These are phyloP conservation scores for Prunus padus DNA, from an alignment of 306 rosid species.

Conservation along the genomic window DNA sequence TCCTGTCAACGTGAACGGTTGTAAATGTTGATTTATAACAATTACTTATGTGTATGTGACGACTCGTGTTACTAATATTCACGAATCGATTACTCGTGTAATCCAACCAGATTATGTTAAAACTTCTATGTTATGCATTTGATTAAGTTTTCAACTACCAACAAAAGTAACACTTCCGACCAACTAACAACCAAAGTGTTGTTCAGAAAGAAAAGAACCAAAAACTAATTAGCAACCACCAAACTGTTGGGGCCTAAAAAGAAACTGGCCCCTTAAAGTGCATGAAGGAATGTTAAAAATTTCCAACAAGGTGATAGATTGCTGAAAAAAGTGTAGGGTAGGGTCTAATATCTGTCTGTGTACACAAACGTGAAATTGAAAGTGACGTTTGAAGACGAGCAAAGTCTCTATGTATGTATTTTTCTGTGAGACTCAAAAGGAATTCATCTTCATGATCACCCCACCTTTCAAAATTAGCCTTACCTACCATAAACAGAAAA, in stretches of 20 bases:
- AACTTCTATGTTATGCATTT: not conserved
- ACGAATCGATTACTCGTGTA: too few relatives aligned
- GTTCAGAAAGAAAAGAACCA: not conserved
- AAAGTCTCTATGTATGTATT: too few relatives aligned
- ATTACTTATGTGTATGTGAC: too few relatives aligned
- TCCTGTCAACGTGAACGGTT: too few relatives aligned
- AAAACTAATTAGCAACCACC: not conserved
- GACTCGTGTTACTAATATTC: too few relatives aligned
- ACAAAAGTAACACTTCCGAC: not conserved
- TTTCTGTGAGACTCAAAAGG: too few relatives aligned
- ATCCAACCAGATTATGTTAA: not conserved
- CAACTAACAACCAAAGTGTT: not conserved
- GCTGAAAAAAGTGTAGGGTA: too few relatives aligned
- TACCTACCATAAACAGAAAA: too few relatives aligned
- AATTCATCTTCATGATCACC: too few relatives aligned
- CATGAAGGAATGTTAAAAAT: not conserved
- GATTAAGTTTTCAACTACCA: not conserved
- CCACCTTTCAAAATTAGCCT: too few relatives aligned
- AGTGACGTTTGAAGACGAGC: not conserved
- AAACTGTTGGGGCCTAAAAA: not conserved
- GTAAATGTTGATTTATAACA: not conserved
- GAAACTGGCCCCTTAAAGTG: not conserved
- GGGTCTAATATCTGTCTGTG: not conserved
- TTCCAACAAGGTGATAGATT: not conserved
- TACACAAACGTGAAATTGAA: not conserved